phyloP scores from a whole-genome alignment of 2,329 filamentous ascomycete species.

The Teratosphaeria epicoccoides region DNA sequence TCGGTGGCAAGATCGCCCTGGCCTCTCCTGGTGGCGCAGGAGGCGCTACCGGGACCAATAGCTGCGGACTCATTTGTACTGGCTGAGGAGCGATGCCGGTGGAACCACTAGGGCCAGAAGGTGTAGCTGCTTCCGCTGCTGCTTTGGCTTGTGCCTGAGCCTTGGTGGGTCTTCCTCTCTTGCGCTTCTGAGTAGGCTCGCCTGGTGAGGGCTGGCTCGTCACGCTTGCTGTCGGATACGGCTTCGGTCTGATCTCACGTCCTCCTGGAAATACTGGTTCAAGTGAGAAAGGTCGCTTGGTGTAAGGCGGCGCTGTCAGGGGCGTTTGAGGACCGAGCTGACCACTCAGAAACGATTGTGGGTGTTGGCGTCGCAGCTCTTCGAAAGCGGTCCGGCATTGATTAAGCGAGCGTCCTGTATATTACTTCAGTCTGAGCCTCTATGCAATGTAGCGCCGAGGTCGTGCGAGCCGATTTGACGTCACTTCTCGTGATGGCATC shows the following conservation, averaged over 20 bases:
- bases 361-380: conserved; percentile 14
- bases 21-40: conserved; percentile 8
- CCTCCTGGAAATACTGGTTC: conserved; percentile 23
- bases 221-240: conserved; percentile 16
- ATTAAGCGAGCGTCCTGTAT: conserved; percentile 25
- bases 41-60: conserved; percentile 19
- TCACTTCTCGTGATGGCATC: background rate
- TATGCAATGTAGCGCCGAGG: background rate
- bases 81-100: background rate
- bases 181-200: conserved; percentile 31
- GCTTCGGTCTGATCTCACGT: conserved; percentile 37
- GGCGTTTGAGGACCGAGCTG: conserved; percentile 17
- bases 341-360: conserved; percentile 6
- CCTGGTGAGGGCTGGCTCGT: conserved; percentile 14
- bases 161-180: conserved; percentile 39
- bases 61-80: conserved; percentile 2
- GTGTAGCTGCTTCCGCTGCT: conserved; percentile 15
- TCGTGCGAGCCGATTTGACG: background rate
- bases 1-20: conserved; percentile 11
- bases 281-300: conserved; percentile 21
- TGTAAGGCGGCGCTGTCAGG: conserved; percentile 13
- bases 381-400: conserved; percentile 23
- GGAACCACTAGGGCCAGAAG: background rate
- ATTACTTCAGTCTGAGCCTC: conserved; percentile 3
- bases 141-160: conserved; percentile 36